Evolutionary conservation across 257 asterid species (phyloP).

Genomic region (Parsonsia alboflavescens): DNA sequence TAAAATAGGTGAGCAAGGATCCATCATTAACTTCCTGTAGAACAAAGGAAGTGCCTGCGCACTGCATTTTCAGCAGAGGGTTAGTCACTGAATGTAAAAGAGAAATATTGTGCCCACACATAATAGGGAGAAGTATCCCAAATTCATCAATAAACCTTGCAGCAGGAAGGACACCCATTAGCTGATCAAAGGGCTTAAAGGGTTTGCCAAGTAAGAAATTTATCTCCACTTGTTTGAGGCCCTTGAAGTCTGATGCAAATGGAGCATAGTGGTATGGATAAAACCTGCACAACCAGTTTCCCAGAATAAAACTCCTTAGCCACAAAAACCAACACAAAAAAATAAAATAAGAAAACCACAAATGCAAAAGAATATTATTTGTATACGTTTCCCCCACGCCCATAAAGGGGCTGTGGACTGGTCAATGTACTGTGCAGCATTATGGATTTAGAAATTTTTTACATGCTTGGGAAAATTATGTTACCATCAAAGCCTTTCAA

Average conservation of each 20-base stretch:
- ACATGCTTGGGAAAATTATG: background rate
- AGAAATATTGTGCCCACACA: background rate
- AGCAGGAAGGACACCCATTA: conserved; percentile 74
- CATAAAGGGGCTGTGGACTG: too few species aligned
- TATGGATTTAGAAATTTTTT: background rate
- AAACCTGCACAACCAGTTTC: conserved; percentile 31
- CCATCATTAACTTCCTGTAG: conserved; percentile 54
- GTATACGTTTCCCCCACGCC: background rate
- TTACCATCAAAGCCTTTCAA: background rate
- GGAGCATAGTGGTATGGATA: conserved; percentile 74
- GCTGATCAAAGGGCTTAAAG: conserved; percentile 63
- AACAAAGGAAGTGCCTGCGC: conserved; percentile 55
- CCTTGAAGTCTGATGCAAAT: conserved; percentile 59
- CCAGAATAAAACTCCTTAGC: background rate
- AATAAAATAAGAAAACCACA: background rate
- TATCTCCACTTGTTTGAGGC: conserved; percentile 35
- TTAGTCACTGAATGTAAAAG: background rate
- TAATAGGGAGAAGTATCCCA: background rate
- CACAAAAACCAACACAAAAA: background rate
- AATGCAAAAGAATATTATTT: background rate
- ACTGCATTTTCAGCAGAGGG: conserved; percentile 29
- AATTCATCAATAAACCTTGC: conserved; percentile 42
- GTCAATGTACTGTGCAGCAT: background rate
- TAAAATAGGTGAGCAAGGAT: conserved; percentile 52
- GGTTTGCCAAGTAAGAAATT: conserved; percentile 35